Evolutionary conservation across 495 filamentous ascomycete species (phyloP).

Genomic region (Chaetomium tenue): DNA sequence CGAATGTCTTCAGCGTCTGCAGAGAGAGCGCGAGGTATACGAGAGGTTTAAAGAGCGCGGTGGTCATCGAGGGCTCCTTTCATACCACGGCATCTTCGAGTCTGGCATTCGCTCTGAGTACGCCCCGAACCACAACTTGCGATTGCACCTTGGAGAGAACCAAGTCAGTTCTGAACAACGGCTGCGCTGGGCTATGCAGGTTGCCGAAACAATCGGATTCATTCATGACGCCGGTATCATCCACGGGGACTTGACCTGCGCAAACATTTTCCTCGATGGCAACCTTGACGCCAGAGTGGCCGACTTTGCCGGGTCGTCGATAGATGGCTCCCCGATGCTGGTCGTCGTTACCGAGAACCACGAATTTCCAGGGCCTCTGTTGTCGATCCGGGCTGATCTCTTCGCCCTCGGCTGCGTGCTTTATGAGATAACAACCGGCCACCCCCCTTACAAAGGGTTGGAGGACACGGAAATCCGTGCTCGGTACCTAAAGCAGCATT

Average conservation of each 20-base stretch:
- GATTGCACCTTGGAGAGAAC: not conserved
- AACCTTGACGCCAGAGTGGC: constrained; percentile 6
- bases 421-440: not conserved
- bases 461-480: not conserved
- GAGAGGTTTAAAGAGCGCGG: not conserved
- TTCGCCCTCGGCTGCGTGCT: constrained; percentile 9
- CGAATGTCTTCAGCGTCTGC: not conserved
- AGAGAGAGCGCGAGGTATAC: constrained; percentile 4
- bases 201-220: constrained; percentile 1
- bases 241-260: constrained; percentile 11
- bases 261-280: constrained; percentile 1
- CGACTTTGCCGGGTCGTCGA: constrained; percentile 13
- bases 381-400: constrained; percentile 1
- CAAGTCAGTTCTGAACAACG: not conserved
- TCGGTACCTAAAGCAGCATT: not conserved
- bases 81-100: constrained; percentile 11
- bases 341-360: constrained; percentile 9
- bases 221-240: constrained; percentile 4
- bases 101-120: constrained; percentile 10
- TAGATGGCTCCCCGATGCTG: constrained; percentile 11
- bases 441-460: constrained; percentile 2
- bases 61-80: not conserved
- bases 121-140: constrained; percentile 10
- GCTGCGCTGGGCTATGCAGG: constrained; percentile 1
- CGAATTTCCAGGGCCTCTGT: constrained; percentile 5